Evolutionary conservation across 495 filamentous ascomycete species (phyloP), one percentile per base, ranked within the genome.

Genomic region (Aspergillus funiculosus): DNA sequence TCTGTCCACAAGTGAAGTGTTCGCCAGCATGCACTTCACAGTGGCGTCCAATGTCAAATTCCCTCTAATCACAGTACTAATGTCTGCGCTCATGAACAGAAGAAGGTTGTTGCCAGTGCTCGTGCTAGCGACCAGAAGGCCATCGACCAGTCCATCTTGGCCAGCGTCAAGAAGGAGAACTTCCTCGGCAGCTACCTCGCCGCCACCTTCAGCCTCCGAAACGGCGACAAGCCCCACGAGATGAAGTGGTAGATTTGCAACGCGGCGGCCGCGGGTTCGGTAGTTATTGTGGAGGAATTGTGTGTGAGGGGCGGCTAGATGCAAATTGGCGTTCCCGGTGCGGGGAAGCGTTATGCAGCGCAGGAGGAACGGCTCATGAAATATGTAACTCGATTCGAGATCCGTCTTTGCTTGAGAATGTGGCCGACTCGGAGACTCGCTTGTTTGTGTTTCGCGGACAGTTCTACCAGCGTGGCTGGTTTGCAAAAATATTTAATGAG

Each of bases 171-270:
- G 87, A 94, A 95, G 79, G 89, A 90, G 68, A 81, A 85, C 38
- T 74, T 87, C 62, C 82, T 99, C 63, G 68, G 80, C 64, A 84
- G 81, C 66, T 97, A 97, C 78, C 85, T 99, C 50, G 80, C 80
- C 62, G 85, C 81, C 69, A 85, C 80, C 59, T 99, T 97, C 82
- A 91, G 85, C 79, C 83, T 97, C 67, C 82, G 88, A 69, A 96
- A 88, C 78, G 91, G 92, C 64, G 92, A 98, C 78, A 86, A 87
- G 80, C 92, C 94, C 71, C 92, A 97, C 71, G 85, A 89, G 79
- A 97, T 98, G 87, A 80, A 83, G 73, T 91, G 83, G 81, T 91
- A 89, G 68, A 69, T 60, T 59, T 65, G 60, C 54, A 54, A 58
- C 53, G 62, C 54, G 65, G 64, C 59, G 62, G 68, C 65, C 65